Conservation (phyloP, 2,329 filamentous ascomycete genomes). For the Fusarium lyarnte region DNA sequence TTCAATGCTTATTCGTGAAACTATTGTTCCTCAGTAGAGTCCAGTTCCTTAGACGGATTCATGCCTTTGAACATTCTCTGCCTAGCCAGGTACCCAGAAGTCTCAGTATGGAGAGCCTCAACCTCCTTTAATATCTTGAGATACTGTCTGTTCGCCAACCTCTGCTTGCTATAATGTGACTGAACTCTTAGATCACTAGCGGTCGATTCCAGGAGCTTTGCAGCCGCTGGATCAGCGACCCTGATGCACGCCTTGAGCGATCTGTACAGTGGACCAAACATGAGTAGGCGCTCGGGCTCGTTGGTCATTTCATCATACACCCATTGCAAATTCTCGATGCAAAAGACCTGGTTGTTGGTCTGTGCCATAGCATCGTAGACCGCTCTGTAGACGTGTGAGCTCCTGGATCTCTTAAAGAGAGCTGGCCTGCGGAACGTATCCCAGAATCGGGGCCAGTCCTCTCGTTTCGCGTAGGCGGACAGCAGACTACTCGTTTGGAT, state of each 20-base stretch:
- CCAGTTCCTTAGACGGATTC: neutral
- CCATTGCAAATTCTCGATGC: conserved; percentile 59
- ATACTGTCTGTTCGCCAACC: conserved; percentile 47
- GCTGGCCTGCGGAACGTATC: conserved; percentile 66
- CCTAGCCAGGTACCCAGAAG: conserved; percentile 13
- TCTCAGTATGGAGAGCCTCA: conserved; percentile 37
- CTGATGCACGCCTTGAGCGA: conserved; percentile 64
- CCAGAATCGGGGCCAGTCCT: conserved; percentile 68
- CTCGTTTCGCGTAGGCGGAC: conserved; percentile 56
- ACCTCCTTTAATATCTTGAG: conserved; percentile 46
- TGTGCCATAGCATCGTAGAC: conserved; percentile 61
- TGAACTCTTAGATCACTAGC: neutral
- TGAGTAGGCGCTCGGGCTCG: conserved; percentile 61
- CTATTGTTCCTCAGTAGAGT: neutral
- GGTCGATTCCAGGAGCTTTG: neutral
- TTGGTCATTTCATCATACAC: conserved; percentile 68
- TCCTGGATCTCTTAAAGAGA: conserved; percentile 59
- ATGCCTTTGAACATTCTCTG: neutral
- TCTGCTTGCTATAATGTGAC: conserved; percentile 25
- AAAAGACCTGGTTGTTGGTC: conserved; percentile 54
- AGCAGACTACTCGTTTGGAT: conserved; percentile 56
- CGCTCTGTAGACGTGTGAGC: conserved; percentile 63
- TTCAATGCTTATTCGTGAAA: neutral
- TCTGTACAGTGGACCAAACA: conserved; percentile 55
- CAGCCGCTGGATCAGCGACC: conserved; percentile 62